Conservation (phyloP, 148 eudicot species). For the Cornus kousa region DNA sequence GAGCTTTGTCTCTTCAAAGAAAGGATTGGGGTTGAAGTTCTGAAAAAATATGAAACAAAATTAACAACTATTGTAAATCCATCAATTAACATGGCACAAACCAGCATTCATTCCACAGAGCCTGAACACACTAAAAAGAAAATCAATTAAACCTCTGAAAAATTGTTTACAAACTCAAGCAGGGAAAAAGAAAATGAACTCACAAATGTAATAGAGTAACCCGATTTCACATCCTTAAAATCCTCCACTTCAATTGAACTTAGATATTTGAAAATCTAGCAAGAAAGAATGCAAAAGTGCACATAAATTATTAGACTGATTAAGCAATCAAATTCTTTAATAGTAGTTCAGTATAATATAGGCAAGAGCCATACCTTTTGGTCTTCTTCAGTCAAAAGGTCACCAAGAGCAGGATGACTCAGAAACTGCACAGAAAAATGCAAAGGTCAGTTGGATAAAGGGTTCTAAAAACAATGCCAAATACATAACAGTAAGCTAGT, state of each 20-base stretch:
- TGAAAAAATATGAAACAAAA: conserved; percentile 24
- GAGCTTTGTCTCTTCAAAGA: conserved; percentile 80
- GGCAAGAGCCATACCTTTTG: conserved; percentile 48
- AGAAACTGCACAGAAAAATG: conserved; percentile 55
- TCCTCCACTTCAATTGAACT: conserved; percentile 91
- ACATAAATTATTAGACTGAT: conserved; percentile 1
- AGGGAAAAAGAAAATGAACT: conserved; percentile 31
- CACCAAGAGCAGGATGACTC: conserved; percentile 92
- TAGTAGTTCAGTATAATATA: too few relatives aligned
- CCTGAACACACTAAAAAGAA: neutral
- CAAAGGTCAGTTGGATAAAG: neutral
- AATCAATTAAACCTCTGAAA: neutral
- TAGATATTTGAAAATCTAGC: conserved; percentile 79
- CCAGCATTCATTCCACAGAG: neutral
- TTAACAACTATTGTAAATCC: neutral
- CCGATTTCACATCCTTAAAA: conserved; percentile 83
- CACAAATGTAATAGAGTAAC: conserved; percentile 90
- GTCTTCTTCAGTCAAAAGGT: conserved; percentile 78
- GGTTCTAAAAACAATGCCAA: neutral
- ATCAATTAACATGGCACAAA: neutral
- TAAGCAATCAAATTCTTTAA: neutral
- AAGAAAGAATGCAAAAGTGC: conserved; percentile 7
- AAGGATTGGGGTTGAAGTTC: conserved; percentile 82
- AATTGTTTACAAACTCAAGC: neutral
- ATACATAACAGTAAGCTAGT: neutral